A percentile compares a stretch with the other conserved stretches of the same genome.
Conservation (phyloP, 2,329 filamentous ascomycete species). For the Fusarium denticulatum region DNA sequence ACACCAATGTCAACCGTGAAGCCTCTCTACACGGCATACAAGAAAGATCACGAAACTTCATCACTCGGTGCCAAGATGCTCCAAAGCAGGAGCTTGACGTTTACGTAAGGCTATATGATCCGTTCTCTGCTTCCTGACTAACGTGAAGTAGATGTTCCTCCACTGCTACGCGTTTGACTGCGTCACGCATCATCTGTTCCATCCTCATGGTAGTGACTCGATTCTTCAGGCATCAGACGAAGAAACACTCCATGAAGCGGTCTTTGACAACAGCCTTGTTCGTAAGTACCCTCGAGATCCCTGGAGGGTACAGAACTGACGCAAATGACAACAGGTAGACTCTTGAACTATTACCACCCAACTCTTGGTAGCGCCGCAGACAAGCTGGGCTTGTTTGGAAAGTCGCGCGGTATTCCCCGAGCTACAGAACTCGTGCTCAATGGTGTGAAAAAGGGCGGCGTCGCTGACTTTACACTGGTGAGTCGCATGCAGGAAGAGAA, state of each 20-base stretch:
- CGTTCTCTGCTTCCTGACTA: not conserved
- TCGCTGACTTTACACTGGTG: slow-evolving; percentile 26
- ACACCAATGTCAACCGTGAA: slow-evolving; percentile 23
- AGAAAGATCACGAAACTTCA: slow-evolving; percentile 24
- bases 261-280: slow-evolving; percentile 22
- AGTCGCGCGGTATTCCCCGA: slow-evolving; percentile 13
- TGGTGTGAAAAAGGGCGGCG: not conserved
- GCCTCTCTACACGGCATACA: slow-evolving; percentile 10
- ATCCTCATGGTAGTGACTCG: slow-evolving; percentile 25
- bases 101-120: not conserved
- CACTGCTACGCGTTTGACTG: slow-evolving; percentile 34
- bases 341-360: slow-evolving; percentile 18
- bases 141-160: slow-evolving; percentile 1
- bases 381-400: slow-evolving; percentile 19
- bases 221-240: slow-evolving; percentile 13
- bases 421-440: slow-evolving; percentile 6
- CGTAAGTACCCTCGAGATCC: not conserved
- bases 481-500: slow-evolving; percentile 23
- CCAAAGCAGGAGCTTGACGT: slow-evolving; percentile 19
- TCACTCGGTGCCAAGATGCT: slow-evolving; percentile 4
- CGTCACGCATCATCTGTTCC: slow-evolving; percentile 21
- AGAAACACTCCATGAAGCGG: slow-evolving; percentile 18
- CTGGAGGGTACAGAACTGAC: accelerated
- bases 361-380: not conserved
- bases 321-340: not conserved